Percentiles rank a stretch among this genome's conserved stretches.
Evolutionary conservation across 768 basidiomycete species (phyloP).

Genomic region (Coprinellus aureogranulatus): DNA sequence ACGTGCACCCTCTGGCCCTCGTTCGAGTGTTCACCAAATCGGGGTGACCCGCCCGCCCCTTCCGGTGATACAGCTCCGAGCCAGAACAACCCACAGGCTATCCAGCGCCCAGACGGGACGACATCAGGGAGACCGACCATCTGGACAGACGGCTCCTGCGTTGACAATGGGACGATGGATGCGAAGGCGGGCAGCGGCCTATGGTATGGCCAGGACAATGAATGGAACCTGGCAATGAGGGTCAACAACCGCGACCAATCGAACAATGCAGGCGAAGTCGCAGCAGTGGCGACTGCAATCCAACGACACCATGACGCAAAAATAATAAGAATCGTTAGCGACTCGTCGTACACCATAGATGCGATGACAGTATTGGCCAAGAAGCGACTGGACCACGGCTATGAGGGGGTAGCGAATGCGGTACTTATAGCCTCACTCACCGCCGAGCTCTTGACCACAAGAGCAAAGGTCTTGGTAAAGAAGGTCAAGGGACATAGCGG

Average conservation of each 20-base stretch:
- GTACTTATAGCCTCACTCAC: not conserved
- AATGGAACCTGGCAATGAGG: not conserved
- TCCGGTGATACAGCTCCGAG: not conserved
- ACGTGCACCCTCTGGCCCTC: not conserved
- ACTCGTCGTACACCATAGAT: not conserved
- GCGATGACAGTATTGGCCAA: not conserved
- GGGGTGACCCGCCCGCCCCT: too few relatives aligned
- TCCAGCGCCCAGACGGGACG: too few relatives aligned
- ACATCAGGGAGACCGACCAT: not conserved
- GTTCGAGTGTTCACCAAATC: not conserved
- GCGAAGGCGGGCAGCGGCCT: slow-evolving; percentile 1
- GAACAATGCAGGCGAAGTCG: not conserved
- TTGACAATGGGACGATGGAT: not conserved
- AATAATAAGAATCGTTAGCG: not conserved
- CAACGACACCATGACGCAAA: not conserved
- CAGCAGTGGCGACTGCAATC: not conserved
- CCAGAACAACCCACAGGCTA: not conserved
- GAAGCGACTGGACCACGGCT: not conserved
- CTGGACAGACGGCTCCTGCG: slow-evolving; percentile 12
- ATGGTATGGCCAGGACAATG: not conserved
- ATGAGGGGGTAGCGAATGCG: not conserved
- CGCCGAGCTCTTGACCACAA: not conserved
- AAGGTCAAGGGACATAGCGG: slow-evolving; percentile 17
- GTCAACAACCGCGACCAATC: not conserved
- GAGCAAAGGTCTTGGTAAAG: not conserved